Percentiles rank a stretch among this genome's conserved stretches.
phyloP scores from a whole-genome alignment of 1,284 basidiomycete species.

The Trichosporon ovoides region DNA sequence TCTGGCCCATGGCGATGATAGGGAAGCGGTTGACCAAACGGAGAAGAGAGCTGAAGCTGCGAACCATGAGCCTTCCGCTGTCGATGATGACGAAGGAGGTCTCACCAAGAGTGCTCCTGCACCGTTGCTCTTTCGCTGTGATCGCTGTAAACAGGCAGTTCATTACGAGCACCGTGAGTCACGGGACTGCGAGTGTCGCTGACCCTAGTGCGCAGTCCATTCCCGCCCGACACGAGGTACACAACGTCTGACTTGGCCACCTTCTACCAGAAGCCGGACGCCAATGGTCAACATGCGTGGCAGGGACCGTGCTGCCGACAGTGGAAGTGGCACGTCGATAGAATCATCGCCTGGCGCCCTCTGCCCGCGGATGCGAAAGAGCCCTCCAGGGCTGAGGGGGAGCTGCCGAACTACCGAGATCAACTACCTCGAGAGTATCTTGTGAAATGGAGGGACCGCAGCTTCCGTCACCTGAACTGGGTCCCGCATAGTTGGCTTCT shows the following conservation, averaged over 20 bases:
- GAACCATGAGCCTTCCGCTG: constrained; percentile 1
- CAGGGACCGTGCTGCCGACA: constrained; percentile 73
- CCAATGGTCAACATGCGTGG: constrained; percentile 55
- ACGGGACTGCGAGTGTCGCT: not conserved
- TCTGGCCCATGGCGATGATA: not conserved
- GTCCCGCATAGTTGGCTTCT: constrained; percentile 85
- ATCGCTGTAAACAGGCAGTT: constrained; percentile 68
- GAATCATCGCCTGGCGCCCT: constrained; percentile 82
- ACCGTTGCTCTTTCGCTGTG: constrained; percentile 66
- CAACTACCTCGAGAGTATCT: constrained; percentile 77
- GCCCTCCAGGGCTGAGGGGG: constrained; percentile 47
- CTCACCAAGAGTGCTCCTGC: constrained; percentile 6
- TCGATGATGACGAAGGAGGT: constrained; percentile 21
- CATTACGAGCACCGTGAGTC: constrained; percentile 64
- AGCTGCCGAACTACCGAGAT: constrained; percentile 57
- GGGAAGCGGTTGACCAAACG: not conserved
- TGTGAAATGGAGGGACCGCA: constrained; percentile 73
- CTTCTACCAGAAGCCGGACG: constrained; percentile 57
- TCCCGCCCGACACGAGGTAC: constrained; percentile 17
- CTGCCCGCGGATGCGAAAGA: constrained; percentile 61
- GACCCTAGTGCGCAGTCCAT: constrained; percentile 26
- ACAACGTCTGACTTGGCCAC: constrained; percentile 23
- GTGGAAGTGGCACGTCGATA: constrained; percentile 67
- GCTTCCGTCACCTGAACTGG: constrained; percentile 71
- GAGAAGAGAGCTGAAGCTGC: not conserved